Evolutionary conservation across 2,329 filamentous ascomycete species (phyloP).

Genomic region (Alternaria burnsii): DNA sequence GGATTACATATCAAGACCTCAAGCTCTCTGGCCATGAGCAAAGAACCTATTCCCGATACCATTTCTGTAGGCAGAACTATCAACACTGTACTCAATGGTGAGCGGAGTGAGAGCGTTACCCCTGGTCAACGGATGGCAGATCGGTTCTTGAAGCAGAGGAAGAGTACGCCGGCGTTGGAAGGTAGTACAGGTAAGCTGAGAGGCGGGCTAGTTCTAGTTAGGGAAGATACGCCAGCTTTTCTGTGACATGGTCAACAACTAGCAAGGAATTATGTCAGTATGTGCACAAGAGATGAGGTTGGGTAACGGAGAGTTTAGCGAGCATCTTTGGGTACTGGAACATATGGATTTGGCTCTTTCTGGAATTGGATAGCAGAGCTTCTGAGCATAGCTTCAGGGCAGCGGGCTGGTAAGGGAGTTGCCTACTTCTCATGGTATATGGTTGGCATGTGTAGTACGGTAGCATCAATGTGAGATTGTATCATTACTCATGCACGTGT

Average conservation of each 20-base stretch:
- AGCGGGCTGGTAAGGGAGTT: not conserved
- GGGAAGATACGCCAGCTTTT: slow-evolving; percentile 38
- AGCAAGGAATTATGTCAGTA: not conserved
- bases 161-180: slow-evolving; percentile 17
- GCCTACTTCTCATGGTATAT: not conserved
- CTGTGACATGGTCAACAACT: slow-evolving; percentile 12
- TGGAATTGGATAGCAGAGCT: not conserved
- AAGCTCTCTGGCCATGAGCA: slow-evolving; percentile 26
- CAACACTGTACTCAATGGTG: slow-evolving; percentile 19
- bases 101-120: slow-evolving; percentile 29
- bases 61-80: slow-evolving; percentile 18
- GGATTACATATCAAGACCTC: slow-evolving; percentile 13
- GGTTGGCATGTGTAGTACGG: not conserved
- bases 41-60: slow-evolving; percentile 22
- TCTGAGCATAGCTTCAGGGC: not conserved
- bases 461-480: not conserved
- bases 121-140: slow-evolving; percentile 46
- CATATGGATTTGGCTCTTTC: not conserved
- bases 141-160: slow-evolving; percentile 34
- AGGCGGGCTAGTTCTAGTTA: slow-evolving; percentile 16
- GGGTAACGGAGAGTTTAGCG: not conserved
- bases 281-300: not conserved
- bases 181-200: slow-evolving; percentile 4
- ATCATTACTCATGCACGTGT: not conserved
- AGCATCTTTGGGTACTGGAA: not conserved